Conservation (phyloP, 2,329 filamentous ascomycete genomes). For the Albophoma yamanashiensis region DNA sequence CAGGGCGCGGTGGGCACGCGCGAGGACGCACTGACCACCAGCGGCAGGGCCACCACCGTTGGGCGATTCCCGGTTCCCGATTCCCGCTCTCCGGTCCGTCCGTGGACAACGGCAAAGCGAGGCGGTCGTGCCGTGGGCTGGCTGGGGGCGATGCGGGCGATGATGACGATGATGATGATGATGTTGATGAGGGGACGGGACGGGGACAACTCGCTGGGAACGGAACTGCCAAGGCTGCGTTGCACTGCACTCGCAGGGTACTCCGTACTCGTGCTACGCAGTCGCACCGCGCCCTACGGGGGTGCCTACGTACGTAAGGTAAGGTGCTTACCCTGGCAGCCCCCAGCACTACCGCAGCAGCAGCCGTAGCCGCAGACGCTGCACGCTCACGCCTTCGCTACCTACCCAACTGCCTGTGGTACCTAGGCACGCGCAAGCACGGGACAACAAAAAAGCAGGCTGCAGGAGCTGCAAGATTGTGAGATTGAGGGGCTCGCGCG, state of each 20-base stretch:
- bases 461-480: not conserved
- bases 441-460: not conserved
- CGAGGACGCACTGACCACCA: not conserved
- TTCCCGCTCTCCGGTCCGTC: not conserved
- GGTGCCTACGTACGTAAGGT: no score
- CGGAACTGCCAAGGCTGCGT: not conserved
- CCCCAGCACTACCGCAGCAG: no score
- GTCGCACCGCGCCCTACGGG: no score
- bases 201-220: not conserved
- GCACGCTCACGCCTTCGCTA: no score
- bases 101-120: not conserved
- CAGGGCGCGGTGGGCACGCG: not conserved
- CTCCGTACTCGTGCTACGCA: no score
- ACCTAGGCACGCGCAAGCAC: not conserved
- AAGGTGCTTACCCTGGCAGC: no score
- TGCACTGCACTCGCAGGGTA: no score
- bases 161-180: not conserved
- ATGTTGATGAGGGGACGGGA: not conserved
- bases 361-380: not conserved
- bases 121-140: not conserved
- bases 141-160: not conserved
- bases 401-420: no score
- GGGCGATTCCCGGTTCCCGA: not conserved
- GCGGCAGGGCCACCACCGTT: not conserved
- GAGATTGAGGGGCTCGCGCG: slow-evolving; percentile 1